Evolutionary conservation across 495 filamentous ascomycete genomes (phyloP).

Genomic region (Ramalina intermedia): DNA sequence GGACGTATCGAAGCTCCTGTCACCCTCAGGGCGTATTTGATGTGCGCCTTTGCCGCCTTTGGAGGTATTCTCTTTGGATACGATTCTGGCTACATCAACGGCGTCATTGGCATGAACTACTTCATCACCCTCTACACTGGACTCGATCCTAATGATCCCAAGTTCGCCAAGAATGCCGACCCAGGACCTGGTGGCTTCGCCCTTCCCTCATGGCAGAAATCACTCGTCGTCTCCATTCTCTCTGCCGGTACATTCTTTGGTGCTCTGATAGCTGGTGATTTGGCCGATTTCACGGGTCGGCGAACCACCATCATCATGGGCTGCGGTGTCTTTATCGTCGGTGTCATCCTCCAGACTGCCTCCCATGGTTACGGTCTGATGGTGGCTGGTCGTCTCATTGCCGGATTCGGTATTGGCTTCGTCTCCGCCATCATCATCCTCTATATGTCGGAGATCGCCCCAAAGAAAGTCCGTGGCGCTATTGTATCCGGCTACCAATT

Average conservation of each 20-base stretch:
- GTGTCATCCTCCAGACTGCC: conserved; percentile 41
- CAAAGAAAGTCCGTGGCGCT: conserved; percentile 28
- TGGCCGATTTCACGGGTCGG: conserved; percentile 42
- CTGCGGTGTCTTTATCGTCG: conserved; percentile 37
- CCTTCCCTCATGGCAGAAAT: conserved; percentile 26
- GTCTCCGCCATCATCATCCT: conserved; percentile 51
- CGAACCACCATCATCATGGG: conserved; percentile 42
- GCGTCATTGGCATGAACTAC: conserved; percentile 40
- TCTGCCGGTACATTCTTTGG: conserved; percentile 49
- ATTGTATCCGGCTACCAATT: conserved; percentile 34
- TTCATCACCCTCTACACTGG: conserved; percentile 33
- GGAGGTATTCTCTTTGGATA: conserved; percentile 57
- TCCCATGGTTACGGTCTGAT: conserved; percentile 35
- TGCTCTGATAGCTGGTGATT: conserved; percentile 40
- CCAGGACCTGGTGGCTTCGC: conserved; percentile 16
- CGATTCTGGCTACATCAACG: conserved; percentile 50
- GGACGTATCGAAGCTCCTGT: conserved; percentile 49
- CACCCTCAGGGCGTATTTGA: conserved; percentile 49
- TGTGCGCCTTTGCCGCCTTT: conserved; percentile 56
- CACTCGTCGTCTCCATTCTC: conserved; percentile 44
- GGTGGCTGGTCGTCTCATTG: conserved; percentile 54
- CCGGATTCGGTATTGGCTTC: conserved; percentile 61
- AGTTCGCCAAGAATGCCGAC: conserved; percentile 5
- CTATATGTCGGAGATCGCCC: conserved; percentile 33
- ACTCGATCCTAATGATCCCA: conserved; percentile 15